Evolutionary conservation across 2,329 filamentous ascomycete species (phyloP), one percentile per base, ranked within the genome.

Genomic region (Trichoderma sp.): DNA sequence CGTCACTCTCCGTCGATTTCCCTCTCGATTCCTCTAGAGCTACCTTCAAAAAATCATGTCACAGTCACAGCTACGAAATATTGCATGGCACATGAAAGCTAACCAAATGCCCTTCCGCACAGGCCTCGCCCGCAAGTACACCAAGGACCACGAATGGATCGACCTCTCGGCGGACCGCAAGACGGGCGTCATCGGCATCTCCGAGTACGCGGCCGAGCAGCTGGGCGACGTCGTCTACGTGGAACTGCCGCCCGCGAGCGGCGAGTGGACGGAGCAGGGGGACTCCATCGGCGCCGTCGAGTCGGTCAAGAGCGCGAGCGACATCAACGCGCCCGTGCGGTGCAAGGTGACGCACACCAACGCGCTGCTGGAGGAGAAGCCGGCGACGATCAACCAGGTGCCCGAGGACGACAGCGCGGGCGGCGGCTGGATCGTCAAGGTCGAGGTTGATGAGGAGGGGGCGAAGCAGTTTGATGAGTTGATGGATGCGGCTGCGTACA

Each of bases 141-240:
- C 95, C 70, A 90, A 93, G 78, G 94, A 97, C 76, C 95, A 99
- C 83, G 95, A 99, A 83, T 99, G 95, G 95, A 88, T 99, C 77
- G 93, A 97, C 79, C 82, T 97, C 67, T 89, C 88, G 64, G 87
- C 87, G 59, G 91, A 96, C 79, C 88, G 90, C 77, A 94, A 91
- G 79, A 90, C 89, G 57, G 93, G 91, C 82, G 86, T 85, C 59
- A 82, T 89, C 71, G 95, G 95, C 67, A 96, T 99, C 77, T 95
- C 92, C 64, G 84, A 89, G 72, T 98, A 96, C 83, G 95, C 95
- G 21, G 91, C 95, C 70, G 87, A 96, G 73, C 89, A 92, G 70
- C 90, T 99, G 68, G 95, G 95, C 71, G 95, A 99, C 77, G 93
- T 98, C 66, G 94, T 99, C 75, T 99, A 91, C 82, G 93, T 98